Conservation (phyloP, 495 filamentous ascomycete species). For the Cudoniella acicularis region DNA sequence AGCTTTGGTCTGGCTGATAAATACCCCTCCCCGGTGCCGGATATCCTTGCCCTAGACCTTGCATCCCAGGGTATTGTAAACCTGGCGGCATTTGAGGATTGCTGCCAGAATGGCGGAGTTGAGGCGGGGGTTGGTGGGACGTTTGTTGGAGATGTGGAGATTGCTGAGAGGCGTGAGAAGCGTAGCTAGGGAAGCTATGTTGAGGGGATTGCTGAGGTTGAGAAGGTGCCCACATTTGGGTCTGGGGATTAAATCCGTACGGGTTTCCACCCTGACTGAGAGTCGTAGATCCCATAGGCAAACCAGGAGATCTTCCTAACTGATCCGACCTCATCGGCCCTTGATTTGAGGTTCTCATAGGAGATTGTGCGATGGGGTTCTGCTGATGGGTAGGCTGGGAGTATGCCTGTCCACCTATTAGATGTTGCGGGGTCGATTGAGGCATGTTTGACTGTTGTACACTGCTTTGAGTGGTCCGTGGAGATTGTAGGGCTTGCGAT, state of each 20-base stretch:
- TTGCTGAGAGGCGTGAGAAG: conserved; percentile 20
- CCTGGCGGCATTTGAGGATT: conserved; percentile 57
- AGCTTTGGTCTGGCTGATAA: conserved; percentile 53
- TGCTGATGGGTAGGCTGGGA: conserved; percentile 26
- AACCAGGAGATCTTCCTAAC: conserved; percentile 21
- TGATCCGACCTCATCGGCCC: conserved; percentile 27
- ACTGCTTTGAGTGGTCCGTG: conserved; percentile 20
- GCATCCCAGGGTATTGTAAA: conserved; percentile 58
- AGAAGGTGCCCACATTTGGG: conserved; percentile 29
- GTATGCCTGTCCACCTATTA: conserved; percentile 24
- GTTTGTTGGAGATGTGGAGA: conserved; percentile 38
- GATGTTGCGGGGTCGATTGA: conserved; percentile 24
- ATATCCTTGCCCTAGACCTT: conserved; percentile 52
- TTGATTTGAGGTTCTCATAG: conserved; percentile 21
- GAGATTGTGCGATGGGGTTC: conserved; percentile 27
- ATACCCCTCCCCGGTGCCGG: conserved; percentile 48
- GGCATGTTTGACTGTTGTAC: conserved; percentile 24
- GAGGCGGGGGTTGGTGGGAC: conserved; percentile 56
- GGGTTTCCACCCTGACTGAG: conserved; percentile 20
- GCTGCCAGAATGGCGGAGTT: conserved; percentile 57
- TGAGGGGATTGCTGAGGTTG: conserved; percentile 24
- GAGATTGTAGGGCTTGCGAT: conserved; percentile 30
- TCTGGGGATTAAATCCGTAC: conserved; percentile 22
- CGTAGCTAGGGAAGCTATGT: conserved; percentile 20
- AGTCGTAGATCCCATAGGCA: conserved; percentile 16